Conservation (phyloP, 768 basidiomycete genomes). For the Lentinula sp. region DNA sequence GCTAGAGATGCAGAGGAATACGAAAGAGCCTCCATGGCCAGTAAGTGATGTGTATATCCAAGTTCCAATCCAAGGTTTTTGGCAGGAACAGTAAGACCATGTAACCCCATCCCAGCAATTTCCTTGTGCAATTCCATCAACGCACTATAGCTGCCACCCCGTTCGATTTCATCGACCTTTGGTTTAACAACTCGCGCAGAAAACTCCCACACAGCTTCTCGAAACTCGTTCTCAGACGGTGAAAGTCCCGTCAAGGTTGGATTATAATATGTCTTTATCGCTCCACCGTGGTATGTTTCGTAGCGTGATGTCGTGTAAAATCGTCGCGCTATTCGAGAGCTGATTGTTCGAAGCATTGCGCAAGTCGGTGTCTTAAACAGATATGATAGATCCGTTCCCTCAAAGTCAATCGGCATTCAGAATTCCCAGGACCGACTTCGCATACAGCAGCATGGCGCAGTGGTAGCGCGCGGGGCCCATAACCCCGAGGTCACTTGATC, state of each 20-base stretch:
- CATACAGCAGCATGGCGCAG: constrained; percentile 49
- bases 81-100: constrained; percentile 79
- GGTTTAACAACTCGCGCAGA: constrained; percentile 82
- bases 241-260: background rate
- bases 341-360: background rate
- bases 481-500: constrained; percentile 64
- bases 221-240: constrained; percentile 47
- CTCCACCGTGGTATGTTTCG: background rate
- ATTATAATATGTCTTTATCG: background rate
- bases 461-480: constrained; percentile 56
- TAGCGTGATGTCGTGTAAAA: background rate
- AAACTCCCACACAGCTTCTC: constrained; percentile 73
- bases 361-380: background rate
- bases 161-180: constrained; percentile 81
- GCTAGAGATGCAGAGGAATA: constrained; percentile 88
- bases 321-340: background rate
- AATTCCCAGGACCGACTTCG: too few relatives aligned
- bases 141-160: constrained; percentile 24
- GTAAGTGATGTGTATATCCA: constrained; percentile 82
- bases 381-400: too few relatives aligned
- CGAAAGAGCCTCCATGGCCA: constrained; percentile 95
- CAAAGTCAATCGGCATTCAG: too few relatives aligned
- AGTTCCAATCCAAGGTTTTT: constrained; percentile 57
- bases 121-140: constrained; percentile 80
- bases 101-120: constrained; percentile 86